These are phyloP conservation scores for Prunus yedoensis DNA, from an alignment of 331 rosid species.

Conservation along the genomic window DNA sequence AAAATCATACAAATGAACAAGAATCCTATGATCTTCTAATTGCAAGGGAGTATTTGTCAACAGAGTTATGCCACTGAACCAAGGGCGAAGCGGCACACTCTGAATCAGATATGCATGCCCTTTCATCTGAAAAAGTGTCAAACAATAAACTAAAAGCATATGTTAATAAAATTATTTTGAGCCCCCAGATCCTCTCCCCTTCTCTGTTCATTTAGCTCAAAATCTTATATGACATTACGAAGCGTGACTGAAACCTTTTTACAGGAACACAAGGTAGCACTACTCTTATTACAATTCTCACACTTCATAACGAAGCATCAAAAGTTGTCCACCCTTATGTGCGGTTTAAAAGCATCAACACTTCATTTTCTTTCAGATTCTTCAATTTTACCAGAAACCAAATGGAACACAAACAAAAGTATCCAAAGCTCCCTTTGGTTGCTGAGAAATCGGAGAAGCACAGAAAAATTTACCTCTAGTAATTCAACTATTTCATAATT, in stretches of 20 bases:
- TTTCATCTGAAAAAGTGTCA: not conserved
- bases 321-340: not conserved
- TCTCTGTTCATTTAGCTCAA: not conserved
- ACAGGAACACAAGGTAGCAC: not conserved
- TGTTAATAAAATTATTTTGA: not conserved
- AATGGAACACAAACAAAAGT: not conserved
- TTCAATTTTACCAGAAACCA: constrained; percentile 7
- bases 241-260: not conserved
- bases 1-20: not conserved
- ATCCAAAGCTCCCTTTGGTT: not conserved
- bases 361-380: not conserved
- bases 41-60: not conserved
- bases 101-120: no score
- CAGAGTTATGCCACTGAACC: not conserved
- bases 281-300: not conserved
- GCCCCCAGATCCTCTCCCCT: not conserved
- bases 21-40: not conserved
- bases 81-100: not conserved
- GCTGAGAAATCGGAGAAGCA: not conserved
- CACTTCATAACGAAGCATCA: not conserved
- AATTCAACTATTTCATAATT: not conserved
- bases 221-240: not conserved
- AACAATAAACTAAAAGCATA: not conserved
- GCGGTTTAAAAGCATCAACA: not conserved
- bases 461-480: not conserved